These are phyloP conservation scores for Neurospora sublineolata DNA, from an alignment of 495 filamentous ascomycete species.

Conservation along the genomic window DNA sequence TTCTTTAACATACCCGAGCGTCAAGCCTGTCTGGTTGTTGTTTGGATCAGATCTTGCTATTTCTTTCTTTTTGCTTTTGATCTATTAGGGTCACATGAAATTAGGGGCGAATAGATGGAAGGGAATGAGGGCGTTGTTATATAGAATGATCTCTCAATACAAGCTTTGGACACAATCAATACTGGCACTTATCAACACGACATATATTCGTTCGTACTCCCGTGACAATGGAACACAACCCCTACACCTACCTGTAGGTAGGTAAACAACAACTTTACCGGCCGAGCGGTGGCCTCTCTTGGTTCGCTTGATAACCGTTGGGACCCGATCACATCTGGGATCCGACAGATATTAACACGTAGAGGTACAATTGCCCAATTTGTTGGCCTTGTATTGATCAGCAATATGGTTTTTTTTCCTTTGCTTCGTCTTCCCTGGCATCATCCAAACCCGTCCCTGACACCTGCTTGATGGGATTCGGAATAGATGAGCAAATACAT, in stretches of 20 bases:
- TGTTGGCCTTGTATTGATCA: not conserved
- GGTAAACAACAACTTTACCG: not conserved
- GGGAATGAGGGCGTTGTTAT: not conserved
- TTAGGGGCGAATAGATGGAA: not conserved
- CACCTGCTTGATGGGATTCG: not conserved
- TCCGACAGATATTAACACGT: not conserved
- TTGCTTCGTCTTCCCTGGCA: not conserved
- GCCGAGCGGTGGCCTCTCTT: not conserved
- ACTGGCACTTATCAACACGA: not conserved
- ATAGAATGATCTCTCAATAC: not conserved
- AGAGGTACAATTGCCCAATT: not conserved
- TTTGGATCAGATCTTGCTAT: not conserved
- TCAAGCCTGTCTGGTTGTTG: not conserved
- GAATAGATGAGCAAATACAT: not conserved
- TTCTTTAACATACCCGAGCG: not conserved
- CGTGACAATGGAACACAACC: not conserved
- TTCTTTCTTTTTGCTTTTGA: not conserved
- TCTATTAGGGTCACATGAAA: not conserved
- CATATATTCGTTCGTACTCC: not conserved
- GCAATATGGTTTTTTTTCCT: not conserved
- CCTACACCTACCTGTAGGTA: no score
- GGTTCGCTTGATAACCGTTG: not conserved
- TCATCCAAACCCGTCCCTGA: not conserved
- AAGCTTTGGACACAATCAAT: not conserved
- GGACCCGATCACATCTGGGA: not conserved